Conservation (phyloP, 257 asterid genomes). For the Solanum sparsipilum region DNA sequence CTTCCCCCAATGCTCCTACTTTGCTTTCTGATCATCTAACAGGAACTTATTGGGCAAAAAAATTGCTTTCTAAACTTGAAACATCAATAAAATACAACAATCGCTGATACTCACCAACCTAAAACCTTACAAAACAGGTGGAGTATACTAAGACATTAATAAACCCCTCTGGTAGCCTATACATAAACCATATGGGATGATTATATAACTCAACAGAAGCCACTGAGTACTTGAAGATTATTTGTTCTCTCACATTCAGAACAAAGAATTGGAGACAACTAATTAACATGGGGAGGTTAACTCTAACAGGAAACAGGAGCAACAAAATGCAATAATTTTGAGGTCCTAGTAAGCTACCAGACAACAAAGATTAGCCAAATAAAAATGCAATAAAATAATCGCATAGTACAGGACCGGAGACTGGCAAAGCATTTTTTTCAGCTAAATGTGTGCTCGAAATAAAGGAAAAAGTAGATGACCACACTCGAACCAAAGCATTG, state of each 20-base stretch:
- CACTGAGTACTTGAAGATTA: neutral
- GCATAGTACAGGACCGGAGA: neutral
- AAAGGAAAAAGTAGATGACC: neutral
- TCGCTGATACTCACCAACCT: neutral
- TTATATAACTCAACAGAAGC: neutral
- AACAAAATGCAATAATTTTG: neutral
- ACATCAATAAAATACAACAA: neutral
- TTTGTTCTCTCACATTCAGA: neutral
- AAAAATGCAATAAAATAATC: neutral
- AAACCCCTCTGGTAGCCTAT: neutral
- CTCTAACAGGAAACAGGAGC: neutral
- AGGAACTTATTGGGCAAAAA: neutral
- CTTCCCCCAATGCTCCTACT: neutral
- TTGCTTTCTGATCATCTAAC: neutral
- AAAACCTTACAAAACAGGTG: neutral
- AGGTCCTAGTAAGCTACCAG: neutral
- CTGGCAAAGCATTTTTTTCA: neutral
- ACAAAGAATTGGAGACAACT: neutral
- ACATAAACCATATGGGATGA: neutral
- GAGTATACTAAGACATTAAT: neutral
- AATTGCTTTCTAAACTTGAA: neutral
- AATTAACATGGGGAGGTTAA: neutral
- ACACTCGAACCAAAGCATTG: neutral
- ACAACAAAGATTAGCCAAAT: neutral
- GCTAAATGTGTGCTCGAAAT: neutral